Percentiles rank a stretch among this genome's conserved stretches.
Evolutionary conservation across 139 green algal genomes (phyloP).

Genomic region (Chlamydomonas incerta): DNA sequence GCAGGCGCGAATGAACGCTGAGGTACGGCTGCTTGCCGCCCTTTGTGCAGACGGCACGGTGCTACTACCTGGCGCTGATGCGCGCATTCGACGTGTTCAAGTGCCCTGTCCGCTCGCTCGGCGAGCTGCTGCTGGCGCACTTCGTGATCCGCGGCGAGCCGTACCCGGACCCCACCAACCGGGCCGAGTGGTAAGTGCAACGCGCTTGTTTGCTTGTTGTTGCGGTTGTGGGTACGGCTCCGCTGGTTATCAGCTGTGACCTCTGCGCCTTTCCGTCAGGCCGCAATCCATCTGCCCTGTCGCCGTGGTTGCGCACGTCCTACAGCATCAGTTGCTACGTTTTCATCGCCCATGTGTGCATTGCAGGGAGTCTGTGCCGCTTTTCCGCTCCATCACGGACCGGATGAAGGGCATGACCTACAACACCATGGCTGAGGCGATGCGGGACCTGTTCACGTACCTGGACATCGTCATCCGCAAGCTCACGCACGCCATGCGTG

Average conservation of each 20-base stretch:
- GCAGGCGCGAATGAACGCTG: too few species aligned
- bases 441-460: not conserved
- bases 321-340: too few species aligned
- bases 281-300: too few species aligned
- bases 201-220: too few species aligned
- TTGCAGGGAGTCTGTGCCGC: not conserved
- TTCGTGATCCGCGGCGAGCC: not conserved
- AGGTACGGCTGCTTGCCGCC: not conserved
- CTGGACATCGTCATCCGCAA: not conserved
- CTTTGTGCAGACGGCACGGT: not conserved
- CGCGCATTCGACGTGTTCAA: not conserved
- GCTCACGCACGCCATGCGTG: not conserved
- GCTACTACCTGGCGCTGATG: not conserved
- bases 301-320: too few species aligned
- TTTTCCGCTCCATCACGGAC: not conserved
- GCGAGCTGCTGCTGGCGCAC: not conserved
- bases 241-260: too few species aligned
- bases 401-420: not conserved
- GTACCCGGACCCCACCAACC: not conserved
- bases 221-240: not conserved
- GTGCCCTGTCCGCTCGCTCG: not conserved
- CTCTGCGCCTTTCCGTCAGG: too few species aligned
- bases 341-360: too few species aligned
- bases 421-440: not conserved
- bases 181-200: not conserved